A percentile compares a stretch with the other conserved stretches of the same genome.
These are phyloP conservation scores for Pichia manshurica DNA, from an alignment of 805 yeast genomes.

Conservation along the genomic window DNA sequence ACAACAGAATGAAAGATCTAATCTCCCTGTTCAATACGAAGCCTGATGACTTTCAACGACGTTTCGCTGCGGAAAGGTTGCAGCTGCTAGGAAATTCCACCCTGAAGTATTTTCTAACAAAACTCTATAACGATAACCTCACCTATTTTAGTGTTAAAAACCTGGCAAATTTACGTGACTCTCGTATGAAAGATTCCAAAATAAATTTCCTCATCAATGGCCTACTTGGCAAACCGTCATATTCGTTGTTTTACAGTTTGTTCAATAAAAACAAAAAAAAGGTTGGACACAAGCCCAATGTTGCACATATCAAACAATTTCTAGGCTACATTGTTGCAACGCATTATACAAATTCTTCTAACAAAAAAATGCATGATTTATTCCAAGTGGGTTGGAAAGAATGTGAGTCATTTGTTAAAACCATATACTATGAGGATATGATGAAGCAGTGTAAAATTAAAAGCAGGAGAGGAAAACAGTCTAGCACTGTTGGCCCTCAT, in stretches of 20 bases:
- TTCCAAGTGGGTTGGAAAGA: conserved; percentile 2
- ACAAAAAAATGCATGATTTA: not conserved
- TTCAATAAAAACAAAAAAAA: not conserved
- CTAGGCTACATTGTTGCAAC: conserved; percentile 1
- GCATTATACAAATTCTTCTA: not conserved
- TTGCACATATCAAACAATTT: not conserved
- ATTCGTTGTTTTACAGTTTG: not conserved
- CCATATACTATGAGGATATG: not conserved
- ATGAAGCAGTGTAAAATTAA: not conserved
- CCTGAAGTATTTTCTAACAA: conserved; percentile 1
- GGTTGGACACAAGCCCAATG: not conserved
- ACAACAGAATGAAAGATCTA: not conserved
- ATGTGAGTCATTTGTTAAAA: not conserved
- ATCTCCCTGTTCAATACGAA: not conserved
- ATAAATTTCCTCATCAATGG: not conserved
- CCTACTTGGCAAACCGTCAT: not conserved
- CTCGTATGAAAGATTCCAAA: not conserved
- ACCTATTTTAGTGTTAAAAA: not conserved
- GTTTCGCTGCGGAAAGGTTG: not conserved
- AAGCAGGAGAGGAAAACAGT: too few relatives aligned
- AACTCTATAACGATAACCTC: not conserved
- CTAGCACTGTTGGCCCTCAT: too few relatives aligned
- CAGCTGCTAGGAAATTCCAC: conserved; percentile 2
- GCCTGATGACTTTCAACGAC: not conserved
- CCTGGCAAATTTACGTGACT: not conserved